A percentile compares a stretch with the other conserved stretches of the same genome.
Evolutionary conservation across 345 rosid species (phyloP).

Genomic region (Eucalyptus tenuipes): DNA sequence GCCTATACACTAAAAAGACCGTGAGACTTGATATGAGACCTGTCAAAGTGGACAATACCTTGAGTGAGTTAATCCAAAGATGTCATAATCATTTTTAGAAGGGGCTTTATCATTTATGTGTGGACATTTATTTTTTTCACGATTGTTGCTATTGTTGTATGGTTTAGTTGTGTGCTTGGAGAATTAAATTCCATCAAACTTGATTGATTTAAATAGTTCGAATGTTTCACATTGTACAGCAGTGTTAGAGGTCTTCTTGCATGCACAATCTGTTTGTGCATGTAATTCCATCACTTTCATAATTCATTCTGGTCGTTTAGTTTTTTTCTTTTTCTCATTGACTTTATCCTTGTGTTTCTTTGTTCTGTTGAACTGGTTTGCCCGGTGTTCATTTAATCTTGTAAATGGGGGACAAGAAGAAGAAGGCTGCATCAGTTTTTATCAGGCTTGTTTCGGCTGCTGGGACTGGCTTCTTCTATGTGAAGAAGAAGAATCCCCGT

Average conservation of each 20-base stretch:
- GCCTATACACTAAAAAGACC: no score
- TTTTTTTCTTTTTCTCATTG: not conserved
- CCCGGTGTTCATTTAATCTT: not conserved
- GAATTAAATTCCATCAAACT: not conserved
- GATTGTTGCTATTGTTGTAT: not conserved
- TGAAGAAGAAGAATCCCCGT: slow-evolving; percentile 79
- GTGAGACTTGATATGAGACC: no score
- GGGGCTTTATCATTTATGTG: not conserved
- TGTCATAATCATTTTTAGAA: not conserved
- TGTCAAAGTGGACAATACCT: no score
- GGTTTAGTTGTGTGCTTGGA: not conserved
- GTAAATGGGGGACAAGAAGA: slow-evolving; percentile 80
- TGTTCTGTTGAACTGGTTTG: not conserved
- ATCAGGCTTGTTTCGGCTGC: slow-evolving; percentile 90
- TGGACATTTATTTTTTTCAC: not conserved
- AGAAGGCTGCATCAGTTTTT: slow-evolving; percentile 72
- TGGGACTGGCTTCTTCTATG: slow-evolving; percentile 94
- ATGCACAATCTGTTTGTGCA: not conserved
- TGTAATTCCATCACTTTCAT: not conserved
- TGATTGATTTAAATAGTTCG: not conserved
- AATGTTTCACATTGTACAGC: no score
- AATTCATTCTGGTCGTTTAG: not conserved
- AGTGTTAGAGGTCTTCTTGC: no score
- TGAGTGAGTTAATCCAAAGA: no score
- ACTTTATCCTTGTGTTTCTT: not conserved